phyloP scores from a whole-genome alignment of 192 early-diverging fungal genomes.

The Coemansia guatemalensis region DNA sequence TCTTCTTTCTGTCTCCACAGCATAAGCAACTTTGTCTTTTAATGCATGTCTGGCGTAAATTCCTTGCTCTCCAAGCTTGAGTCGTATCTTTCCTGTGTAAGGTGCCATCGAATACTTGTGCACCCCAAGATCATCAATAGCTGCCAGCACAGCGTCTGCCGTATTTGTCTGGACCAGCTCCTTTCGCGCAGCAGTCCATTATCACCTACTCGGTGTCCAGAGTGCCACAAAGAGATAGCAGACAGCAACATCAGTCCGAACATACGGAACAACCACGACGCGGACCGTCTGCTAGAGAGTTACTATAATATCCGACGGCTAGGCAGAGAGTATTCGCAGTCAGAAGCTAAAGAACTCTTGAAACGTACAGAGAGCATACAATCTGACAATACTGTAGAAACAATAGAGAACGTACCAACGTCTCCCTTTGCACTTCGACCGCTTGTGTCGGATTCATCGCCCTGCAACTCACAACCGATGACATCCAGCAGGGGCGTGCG shows the following conservation, averaged over 20 bases:
- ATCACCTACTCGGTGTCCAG: constrained; percentile 9
- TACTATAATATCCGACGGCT: constrained; percentile 14
- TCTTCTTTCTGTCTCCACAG: background rate
- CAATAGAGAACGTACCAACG: constrained; percentile 2
- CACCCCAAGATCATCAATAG: constrained; percentile 5
- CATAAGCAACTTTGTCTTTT: background rate
- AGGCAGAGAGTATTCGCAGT: background rate
- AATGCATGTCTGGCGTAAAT: constrained; percentile 4
- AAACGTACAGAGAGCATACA: constrained; percentile 5
- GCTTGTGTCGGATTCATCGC: constrained; percentile 5
- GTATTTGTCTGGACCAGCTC: constrained; percentile 22
- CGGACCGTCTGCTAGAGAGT: constrained; percentile 5
- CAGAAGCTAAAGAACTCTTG: background rate
- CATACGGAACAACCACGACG: background rate
- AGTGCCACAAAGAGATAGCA: constrained; percentile 4
- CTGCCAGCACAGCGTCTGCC: constrained; percentile 16
- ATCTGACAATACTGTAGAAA: constrained; percentile 12
- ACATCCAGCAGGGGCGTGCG: background rate
- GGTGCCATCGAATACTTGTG: constrained; percentile 4
- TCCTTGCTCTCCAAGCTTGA: constrained; percentile 9
- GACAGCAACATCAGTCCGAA: background rate
- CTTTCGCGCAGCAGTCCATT: background rate
- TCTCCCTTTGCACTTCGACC: constrained; percentile 1
- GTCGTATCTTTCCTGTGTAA: constrained; percentile 9
- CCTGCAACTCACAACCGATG: constrained; percentile 1